Evolutionary conservation across 352 stramenopile genomes (phyloP), one percentile per base, ranked within the genome.

Genomic region (Phytophthora nicotianae): DNA sequence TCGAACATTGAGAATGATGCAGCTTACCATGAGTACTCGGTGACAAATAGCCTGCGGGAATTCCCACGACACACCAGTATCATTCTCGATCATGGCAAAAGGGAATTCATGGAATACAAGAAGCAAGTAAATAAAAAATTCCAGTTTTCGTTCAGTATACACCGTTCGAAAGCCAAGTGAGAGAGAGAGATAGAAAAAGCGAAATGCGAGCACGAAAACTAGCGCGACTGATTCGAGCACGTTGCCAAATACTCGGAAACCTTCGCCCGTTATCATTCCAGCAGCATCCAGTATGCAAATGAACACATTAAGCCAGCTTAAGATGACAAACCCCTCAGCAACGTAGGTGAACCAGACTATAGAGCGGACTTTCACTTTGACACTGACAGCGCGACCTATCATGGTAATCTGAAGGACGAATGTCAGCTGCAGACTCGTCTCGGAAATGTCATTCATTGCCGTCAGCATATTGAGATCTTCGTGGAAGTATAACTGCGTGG

Each of bases 341-440:
- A 33, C 27, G 27, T 33, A 13, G 27, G 27, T 33, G 27, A 33
- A 13, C 27, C 27, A 33, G 27, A 33, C 27, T 33, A 81, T 61
- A 0, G 61, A 70, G 1, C 35, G 42, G 10, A 81, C 33, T 33
- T 33, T 33, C 27, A 33, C 27, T 8, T 33, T 66, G 11, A 55
- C 41, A 20, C 52, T 58, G 11, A 79, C 58, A 23, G 59, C 70
- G 17, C 54, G 49, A 16, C 66, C 65, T 20, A 82, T 65, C 10
- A 78, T 64, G 0, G 71, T 76, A 60, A 82, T 79, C 45, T 79
- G 74, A 3, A 78, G 64, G 6, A 76, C 62, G 54, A 83, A 80
- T 13, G 61, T 76, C 6, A 73, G 24, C 32, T 72, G 49, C 1
- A 69, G 65, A 10, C 61, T 68, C 43, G 27, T 33, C 27, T 33